A percentile compares a stretch with the other conserved stretches of the same genome.
Evolutionary conservation across 805 yeast genomes (phyloP).

Genomic region (Cyberlindnera suaveolens): DNA sequence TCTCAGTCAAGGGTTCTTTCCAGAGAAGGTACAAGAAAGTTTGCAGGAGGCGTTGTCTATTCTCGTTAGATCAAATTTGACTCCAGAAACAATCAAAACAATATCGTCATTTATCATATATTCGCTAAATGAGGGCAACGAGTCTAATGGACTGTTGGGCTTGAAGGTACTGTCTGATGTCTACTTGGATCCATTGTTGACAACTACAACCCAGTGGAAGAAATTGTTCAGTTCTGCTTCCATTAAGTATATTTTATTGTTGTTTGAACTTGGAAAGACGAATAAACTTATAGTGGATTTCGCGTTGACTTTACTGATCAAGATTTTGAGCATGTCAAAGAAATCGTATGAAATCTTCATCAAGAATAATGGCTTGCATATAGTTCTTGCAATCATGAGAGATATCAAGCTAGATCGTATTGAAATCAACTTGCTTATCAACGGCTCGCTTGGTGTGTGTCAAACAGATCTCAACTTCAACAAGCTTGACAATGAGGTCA

Average conservation of each 20-base stretch:
- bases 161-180: constrained; percentile 25
- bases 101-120: constrained; percentile 46
- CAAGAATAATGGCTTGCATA: constrained; percentile 45
- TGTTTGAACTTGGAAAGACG: constrained; percentile 35
- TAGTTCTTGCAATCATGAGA: constrained; percentile 38
- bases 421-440: constrained; percentile 31
- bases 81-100: constrained; percentile 48
- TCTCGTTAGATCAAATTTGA: constrained; percentile 40
- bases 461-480: constrained; percentile 21
- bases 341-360: constrained; percentile 43
- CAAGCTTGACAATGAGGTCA: constrained; percentile 8
- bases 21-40: constrained; percentile 30
- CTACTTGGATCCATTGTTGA: constrained; percentile 31
- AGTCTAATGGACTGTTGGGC: constrained; percentile 22
- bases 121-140: constrained; percentile 33
- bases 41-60: constrained; percentile 34
- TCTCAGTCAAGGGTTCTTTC: constrained; percentile 27
- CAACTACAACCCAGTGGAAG: constrained; percentile 38
- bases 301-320: constrained; percentile 40
- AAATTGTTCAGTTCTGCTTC: constrained; percentile 48
- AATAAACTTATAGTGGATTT: constrained; percentile 24
- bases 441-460: constrained; percentile 41
- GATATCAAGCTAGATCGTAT: constrained; percentile 34
- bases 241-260: constrained; percentile 58
- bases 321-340: constrained; percentile 42